Base-by-base conservation (phyloP, 2,329 filamentous ascomycete species). In the Zymoseptoria tritici region DNA sequence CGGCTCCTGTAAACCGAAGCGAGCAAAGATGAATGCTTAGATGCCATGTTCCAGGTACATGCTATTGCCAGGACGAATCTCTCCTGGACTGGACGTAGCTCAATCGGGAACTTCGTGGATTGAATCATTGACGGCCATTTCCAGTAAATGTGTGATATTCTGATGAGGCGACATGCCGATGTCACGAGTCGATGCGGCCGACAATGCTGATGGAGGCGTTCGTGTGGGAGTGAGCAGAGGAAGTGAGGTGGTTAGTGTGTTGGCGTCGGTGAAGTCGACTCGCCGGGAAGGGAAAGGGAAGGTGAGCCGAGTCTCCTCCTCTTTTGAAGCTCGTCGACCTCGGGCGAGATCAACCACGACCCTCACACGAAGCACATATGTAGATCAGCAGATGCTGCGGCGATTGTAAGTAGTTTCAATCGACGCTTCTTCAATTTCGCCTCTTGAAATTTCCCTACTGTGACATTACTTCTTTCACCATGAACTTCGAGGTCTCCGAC, bases 401-500 rank as follows among this genome's bases (percentile, higher is more conserved):
- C 36, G 13, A 46, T 16, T 16, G 36, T 46, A 46, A n/a, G 36
- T 46, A 46, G 36, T 16, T 36, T 42, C 36, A 46, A 46, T 16
- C 6, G 36, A 46, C 36, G n/a, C 13, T 16, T 46, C 36, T 46
- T 16, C 6, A 13, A 46, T n/a, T 16, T 54, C 31, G 24, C 56
- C 51, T 31, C 50, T 29, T 22, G 9, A 6, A 29, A 54, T 21
- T 16, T 26, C 9, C 24, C 11, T n/a, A 16, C 9, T 31, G 7
- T 29, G 11, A 31, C 49, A 52, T 16, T 6, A 13, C 16, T 21
- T 11, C n/a, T 20, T 11, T 49, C 54, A 65, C 52, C 20, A 83
- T 83, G 80, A 79, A 81, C 71, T 84, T 85, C 71, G 79, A 82
- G 13, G 74, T 85, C 16, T 82, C 83, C 1, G 64, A 72, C 4